Percentiles rank a stretch among this genome's conserved stretches.
Evolutionary conservation across 2,329 filamentous ascomycete genomes (phyloP).

Genomic region (Diplodia corticola): DNA sequence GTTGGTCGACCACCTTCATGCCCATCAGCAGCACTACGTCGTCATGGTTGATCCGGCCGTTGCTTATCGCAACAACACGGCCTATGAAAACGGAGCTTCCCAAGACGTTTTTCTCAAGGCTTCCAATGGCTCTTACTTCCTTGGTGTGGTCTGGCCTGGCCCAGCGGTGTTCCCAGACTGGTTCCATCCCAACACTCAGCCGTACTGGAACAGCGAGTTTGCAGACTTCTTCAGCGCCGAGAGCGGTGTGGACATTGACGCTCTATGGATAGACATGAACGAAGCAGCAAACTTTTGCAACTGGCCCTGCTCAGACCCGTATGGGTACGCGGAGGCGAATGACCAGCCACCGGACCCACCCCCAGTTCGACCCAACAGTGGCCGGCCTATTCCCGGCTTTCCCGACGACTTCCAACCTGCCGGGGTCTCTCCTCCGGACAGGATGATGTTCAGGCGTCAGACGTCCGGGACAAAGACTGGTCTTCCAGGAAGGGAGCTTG

Average conservation of each 20-base stretch:
- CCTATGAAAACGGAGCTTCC: constrained; percentile 63
- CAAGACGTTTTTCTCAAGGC: constrained; percentile 56
- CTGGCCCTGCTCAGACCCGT: constrained; percentile 49
- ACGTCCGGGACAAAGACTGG: constrained; percentile 52
- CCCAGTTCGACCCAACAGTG: constrained; percentile 60
- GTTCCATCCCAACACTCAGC: constrained; percentile 65
- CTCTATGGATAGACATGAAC: constrained; percentile 59
- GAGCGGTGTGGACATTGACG: constrained; percentile 72
- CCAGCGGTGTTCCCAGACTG: constrained; percentile 73
- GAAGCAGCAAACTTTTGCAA: constrained; percentile 42
- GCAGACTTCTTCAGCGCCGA: constrained; percentile 62
- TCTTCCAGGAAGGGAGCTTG: constrained; percentile 62
- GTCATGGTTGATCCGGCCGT: constrained; percentile 76
- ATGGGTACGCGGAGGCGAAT: constrained; percentile 39
- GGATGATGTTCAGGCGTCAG: constrained; percentile 25
- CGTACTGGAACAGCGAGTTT: constrained; percentile 72
- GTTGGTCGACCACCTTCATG: constrained; percentile 66
- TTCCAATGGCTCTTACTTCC: constrained; percentile 56
- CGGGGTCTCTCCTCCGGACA: not conserved
- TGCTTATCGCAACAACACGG: constrained; percentile 48
- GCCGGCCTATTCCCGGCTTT: constrained; percentile 68
- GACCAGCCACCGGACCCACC: constrained; percentile 63
- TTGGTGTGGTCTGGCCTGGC: constrained; percentile 76
- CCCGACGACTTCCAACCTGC: constrained; percentile 65
- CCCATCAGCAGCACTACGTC: constrained; percentile 67